Evolutionary conservation across 2,329 filamentous ascomycete species (phyloP).

Genomic region (Xylariaceae sp.): DNA sequence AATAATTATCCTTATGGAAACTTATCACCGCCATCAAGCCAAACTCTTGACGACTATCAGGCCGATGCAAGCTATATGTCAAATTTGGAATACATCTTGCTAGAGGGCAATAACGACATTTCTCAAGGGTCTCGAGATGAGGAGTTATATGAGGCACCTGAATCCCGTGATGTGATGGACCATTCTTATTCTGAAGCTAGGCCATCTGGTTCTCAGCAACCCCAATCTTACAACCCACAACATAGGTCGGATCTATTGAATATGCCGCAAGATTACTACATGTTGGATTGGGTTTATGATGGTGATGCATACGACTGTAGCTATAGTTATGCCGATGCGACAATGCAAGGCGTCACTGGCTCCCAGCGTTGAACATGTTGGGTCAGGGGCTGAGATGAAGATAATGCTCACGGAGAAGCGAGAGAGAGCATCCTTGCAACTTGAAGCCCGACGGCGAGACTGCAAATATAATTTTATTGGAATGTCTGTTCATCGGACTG

Average conservation of each 20-base stretch:
- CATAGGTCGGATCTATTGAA: background rate
- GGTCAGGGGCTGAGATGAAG: background rate
- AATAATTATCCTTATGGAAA: background rate
- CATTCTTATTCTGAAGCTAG: background rate
- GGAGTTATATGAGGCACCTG: background rate
- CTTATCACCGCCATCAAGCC: background rate
- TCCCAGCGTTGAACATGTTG: background rate
- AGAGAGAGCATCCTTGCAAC: background rate
- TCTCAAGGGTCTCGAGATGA: background rate
- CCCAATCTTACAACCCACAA: background rate
- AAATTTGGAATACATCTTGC: background rate
- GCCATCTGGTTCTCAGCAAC: background rate
- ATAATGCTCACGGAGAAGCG: background rate
- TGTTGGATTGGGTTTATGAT: constrained; percentile 7
- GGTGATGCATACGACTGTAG: constrained; percentile 1
- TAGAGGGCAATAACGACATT: background rate
- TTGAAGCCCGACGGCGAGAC: background rate
- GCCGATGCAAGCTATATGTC: background rate
- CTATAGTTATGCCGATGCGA: background rate
- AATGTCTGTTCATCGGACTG: background rate
- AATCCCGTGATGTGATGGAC: background rate
- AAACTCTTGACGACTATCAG: background rate
- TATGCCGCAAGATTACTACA: background rate
- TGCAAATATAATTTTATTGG: background rate
- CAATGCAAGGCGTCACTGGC: background rate